phyloP scores from a whole-genome alignment of 2,329 filamentous ascomycete genomes.

The Aspergillus thermomutatus region DNA sequence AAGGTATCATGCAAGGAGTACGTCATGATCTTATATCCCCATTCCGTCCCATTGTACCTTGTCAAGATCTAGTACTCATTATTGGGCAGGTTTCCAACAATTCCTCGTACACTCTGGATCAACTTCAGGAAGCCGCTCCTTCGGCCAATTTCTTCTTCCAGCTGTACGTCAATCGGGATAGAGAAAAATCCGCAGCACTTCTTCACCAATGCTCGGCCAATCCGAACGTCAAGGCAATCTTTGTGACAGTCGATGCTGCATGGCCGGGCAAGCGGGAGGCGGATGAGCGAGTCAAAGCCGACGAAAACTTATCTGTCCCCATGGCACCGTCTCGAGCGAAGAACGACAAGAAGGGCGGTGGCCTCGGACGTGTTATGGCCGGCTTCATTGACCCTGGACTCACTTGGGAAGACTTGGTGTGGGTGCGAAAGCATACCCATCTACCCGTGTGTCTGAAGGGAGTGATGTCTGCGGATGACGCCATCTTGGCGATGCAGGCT shows the following conservation, averaged over 20 bases:
- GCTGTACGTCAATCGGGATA: conserved; percentile 54
- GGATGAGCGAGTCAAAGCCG: conserved; percentile 53
- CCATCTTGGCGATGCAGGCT: conserved; percentile 47
- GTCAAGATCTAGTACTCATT: not conserved
- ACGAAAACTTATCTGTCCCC: conserved; percentile 41
- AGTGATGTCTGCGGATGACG: conserved; percentile 56
- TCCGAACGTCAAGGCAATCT: conserved; percentile 44
- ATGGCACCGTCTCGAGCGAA: conserved; percentile 44
- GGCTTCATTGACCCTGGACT: conserved; percentile 52
- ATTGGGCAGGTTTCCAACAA: conserved; percentile 53
- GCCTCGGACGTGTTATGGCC: conserved; percentile 52
- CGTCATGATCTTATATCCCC: conserved; percentile 9
- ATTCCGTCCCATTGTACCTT: not conserved
- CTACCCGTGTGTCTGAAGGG: conserved; percentile 58
- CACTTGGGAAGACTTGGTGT: conserved; percentile 52
- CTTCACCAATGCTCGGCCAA: conserved; percentile 42
- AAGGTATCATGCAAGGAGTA: conserved; percentile 56
- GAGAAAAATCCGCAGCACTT: conserved; percentile 47
- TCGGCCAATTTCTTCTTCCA: conserved; percentile 52
- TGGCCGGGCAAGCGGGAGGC: conserved; percentile 55
- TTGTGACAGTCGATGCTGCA: conserved; percentile 56
- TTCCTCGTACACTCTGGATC: conserved; percentile 56
- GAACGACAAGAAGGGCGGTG: conserved; percentile 53
- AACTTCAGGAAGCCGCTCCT: conserved; percentile 48
- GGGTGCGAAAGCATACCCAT: conserved; percentile 48